These are phyloP conservation scores for Yueomyces sp. DNA, from an alignment of 1,139 yeast genomes.

Conservation along the genomic window DNA sequence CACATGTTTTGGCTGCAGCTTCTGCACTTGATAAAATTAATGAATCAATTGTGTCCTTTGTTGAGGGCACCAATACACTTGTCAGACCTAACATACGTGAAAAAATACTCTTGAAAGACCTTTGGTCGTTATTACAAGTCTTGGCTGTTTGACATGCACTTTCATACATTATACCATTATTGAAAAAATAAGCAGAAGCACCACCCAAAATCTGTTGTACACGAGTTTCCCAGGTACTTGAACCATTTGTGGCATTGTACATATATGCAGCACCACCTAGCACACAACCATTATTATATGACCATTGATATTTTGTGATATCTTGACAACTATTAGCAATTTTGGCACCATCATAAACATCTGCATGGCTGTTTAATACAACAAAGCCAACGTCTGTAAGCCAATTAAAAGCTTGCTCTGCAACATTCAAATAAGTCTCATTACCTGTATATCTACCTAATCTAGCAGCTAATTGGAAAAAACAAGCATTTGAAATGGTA, in stretches of 20 bases:
- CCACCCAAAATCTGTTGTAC: constrained; percentile 33
- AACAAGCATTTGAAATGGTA: constrained; percentile 52
- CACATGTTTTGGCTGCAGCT: constrained; percentile 61
- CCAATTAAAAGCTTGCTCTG: constrained; percentile 51
- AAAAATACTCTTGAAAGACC: constrained; percentile 49
- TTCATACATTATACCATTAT: constrained; percentile 40
- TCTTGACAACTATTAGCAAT: constrained; percentile 35
- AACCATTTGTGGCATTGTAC: constrained; percentile 43
- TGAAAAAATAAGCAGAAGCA: constrained; percentile 30
- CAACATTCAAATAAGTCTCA: constrained; percentile 40
- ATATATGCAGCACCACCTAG: constrained; percentile 49
- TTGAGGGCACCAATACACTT: constrained; percentile 34
- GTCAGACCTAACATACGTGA: constrained; percentile 44
- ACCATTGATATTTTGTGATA: constrained; percentile 41
- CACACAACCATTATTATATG: constrained; percentile 50
- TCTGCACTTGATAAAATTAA: constrained; percentile 37
- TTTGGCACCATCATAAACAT: constrained; percentile 49
- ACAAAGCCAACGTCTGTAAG: constrained; percentile 38
- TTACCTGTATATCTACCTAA: constrained; percentile 48
- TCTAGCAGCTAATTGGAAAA: constrained; percentile 50
- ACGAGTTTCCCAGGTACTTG: constrained; percentile 36
- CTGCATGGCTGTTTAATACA: constrained; percentile 26
- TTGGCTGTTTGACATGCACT: constrained; percentile 36
- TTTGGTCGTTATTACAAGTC: constrained; percentile 49
- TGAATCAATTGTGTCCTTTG: constrained; percentile 29